Evolutionary conservation across 164 flowering plant species (phyloP).

Genomic region (Buxus sempervirens): DNA sequence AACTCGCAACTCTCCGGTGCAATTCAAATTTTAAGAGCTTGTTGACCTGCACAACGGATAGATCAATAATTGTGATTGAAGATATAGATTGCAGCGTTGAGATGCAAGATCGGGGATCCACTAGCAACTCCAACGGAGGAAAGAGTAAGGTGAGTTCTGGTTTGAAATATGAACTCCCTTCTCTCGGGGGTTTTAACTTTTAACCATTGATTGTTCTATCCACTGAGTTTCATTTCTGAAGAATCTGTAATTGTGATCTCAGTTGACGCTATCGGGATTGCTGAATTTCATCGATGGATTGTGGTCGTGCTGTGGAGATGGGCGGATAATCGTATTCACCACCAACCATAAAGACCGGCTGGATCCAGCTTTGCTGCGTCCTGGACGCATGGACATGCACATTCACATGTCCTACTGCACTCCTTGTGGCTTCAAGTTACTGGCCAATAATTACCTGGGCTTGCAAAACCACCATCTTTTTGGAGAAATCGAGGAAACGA

Average conservation of each 20-base stretch:
- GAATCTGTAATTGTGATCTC: no score
- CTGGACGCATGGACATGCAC: conserved; percentile 67
- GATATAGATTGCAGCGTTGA: conserved; percentile 31
- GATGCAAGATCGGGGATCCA: conserved; percentile 22
- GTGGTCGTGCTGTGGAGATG: conserved; percentile 66
- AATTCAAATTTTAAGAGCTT: conserved; percentile 50
- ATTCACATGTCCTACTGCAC: conserved; percentile 55
- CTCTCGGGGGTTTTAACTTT: no score
- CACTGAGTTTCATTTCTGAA: no score
- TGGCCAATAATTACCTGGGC: conserved; percentile 49
- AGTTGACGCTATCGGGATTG: conserved; percentile 52
- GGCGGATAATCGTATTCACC: conserved; percentile 57
- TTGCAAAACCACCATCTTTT: conserved; percentile 19
- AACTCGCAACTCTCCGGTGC: conserved; percentile 36
- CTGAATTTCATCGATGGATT: conserved; percentile 61
- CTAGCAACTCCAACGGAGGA: background rate
- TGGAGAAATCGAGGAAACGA: conserved; percentile 24
- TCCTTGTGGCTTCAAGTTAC: conserved; percentile 26
- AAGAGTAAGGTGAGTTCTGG: no score
- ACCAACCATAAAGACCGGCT: conserved; percentile 51
- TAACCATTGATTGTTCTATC: no score
- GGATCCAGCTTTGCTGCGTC: conserved; percentile 53
- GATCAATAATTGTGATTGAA: no score
- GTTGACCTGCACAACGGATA: no score
- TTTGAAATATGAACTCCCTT: no score